Base-by-base conservation (phyloP, 257 asterid genomes). In the Nyctanthes arbortristis region DNA sequence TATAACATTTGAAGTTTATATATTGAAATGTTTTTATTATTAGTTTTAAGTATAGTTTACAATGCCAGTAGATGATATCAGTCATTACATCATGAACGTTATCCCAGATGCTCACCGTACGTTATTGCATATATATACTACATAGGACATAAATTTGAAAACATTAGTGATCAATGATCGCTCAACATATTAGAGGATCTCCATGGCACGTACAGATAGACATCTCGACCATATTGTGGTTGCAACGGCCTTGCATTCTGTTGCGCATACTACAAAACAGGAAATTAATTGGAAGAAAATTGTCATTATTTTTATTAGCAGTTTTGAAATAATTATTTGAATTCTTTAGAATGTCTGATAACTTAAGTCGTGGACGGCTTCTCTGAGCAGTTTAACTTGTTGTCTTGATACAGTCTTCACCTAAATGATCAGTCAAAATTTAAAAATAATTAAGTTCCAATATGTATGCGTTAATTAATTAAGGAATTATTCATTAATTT, bases 341-440 rank as follows among this genome's bases (percentile, higher is more conserved):
- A n/a, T n/a, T n/a, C n/a, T 2, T 14, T 2, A 12, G 14, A n/a
- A 33, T 8, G 20, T 3, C 13, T 14, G 30, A 62, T 6, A 59
- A 45, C 86, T 81, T 75, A 81, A 83, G 62, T 82, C 87, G 36
- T 75, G 84, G 28, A 82, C 82, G 25, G 82, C 87, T 64, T 69
- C 66, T 36, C 84, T 61, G 60, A 82, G 84, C 76, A 78, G 43
- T 29, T 24, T 58, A 24, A 82, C 79, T 70, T 82, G 87, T 20
- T 61, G 67, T 33, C 4, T 79, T 52, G 87, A 78, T 14, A 73
- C 84, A 27, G 76, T 73, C 40, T 63, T 58, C 30, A 81, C 79
- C 86, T 81, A 57, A n/a, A n/a, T 68, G 59, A 37, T 4, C 35
- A 12, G 49, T 62, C 57, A 0, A 61, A 57, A 36, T 32, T 75